Evolutionary conservation across 352 stramenopile species (phyloP).

Genomic region (Phytophthora palmivora): DNA sequence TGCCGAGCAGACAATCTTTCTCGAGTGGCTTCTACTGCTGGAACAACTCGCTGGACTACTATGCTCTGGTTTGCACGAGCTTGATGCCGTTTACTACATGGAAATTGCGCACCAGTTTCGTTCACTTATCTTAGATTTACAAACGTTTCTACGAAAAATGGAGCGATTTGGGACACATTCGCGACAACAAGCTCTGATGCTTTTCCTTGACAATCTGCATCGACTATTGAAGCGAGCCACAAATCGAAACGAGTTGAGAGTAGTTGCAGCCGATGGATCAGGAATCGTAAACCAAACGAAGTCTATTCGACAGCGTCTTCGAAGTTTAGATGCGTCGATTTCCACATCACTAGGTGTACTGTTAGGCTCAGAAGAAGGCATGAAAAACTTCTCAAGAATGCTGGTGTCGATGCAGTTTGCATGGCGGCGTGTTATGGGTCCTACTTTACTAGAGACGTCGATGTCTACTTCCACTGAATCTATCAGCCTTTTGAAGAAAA

Average conservation of each 20-base stretch:
- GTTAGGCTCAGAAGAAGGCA: constrained; percentile 20
- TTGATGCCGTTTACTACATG: constrained; percentile 48
- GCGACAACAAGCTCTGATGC: constrained; percentile 33
- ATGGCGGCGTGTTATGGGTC: constrained; percentile 46
- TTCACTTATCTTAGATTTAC: constrained; percentile 40
- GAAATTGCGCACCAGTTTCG: constrained; percentile 40
- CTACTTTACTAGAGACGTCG: constrained; percentile 25
- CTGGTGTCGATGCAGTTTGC: constrained; percentile 53
- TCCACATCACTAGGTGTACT: constrained; percentile 20
- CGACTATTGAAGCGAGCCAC: constrained; percentile 43
- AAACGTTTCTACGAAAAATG: constrained; percentile 49
- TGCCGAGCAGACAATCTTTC: constrained; percentile 5
- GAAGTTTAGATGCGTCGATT: constrained; percentile 35
- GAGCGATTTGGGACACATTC: constrained; percentile 37
- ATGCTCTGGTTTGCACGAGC: constrained; percentile 48
- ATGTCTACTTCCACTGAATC: constrained; percentile 37
- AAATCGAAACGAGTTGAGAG: constrained; percentile 57
- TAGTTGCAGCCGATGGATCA: constrained; percentile 45
- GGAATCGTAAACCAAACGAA: constrained; percentile 47
- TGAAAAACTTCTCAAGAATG: constrained; percentile 36
- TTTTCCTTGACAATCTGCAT: constrained; percentile 59
- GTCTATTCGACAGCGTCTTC: constrained; percentile 30
- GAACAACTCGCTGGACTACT: constrained; percentile 52
- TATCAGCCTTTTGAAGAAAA: constrained; percentile 18
- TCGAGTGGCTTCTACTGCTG: constrained; percentile 48